phyloP scores from a whole-genome alignment of 2,329 filamentous ascomycete species.

The Colletotrichum lini region DNA sequence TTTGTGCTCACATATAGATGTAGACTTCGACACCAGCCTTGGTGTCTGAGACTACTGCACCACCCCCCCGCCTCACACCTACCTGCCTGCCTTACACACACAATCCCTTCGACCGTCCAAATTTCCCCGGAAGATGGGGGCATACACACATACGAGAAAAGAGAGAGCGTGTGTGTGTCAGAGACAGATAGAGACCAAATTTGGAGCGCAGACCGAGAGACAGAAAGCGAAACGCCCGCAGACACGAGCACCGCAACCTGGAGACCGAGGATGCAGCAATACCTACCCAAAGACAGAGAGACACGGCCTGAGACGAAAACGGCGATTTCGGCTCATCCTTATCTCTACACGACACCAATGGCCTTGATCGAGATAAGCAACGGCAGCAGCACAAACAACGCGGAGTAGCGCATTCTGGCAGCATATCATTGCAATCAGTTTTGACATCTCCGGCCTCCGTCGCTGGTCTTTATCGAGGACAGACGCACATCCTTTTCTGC shows the following conservation, averaged over 20 bases:
- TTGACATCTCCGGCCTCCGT: constrained; percentile 23
- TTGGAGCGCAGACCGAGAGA: neutral
- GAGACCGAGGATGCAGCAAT: constrained; percentile 12
- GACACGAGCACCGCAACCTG: neutral
- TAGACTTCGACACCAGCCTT: constrained; percentile 13
- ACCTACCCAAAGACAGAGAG: neutral
- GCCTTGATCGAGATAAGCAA: constrained; percentile 7
- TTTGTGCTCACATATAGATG: constrained; percentile 14
- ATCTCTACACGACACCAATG: neutral
- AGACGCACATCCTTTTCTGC: constrained; percentile 17
- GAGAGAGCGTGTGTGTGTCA: neutral
- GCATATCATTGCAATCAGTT: constrained; percentile 9
- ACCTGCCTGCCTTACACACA: neutral
- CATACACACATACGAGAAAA: constrained; percentile 6
- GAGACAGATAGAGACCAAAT: neutral
- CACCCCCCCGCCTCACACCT: neutral
- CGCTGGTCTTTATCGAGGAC: neutral
- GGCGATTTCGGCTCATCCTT: constrained; percentile 14
- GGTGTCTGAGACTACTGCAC: constrained; percentile 18
- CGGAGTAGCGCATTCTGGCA: neutral
- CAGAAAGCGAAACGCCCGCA: neutral
- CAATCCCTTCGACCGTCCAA: constrained; percentile 9
- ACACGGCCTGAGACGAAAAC: constrained; percentile 28
- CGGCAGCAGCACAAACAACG: neutral
- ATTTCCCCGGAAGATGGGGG: neutral